A percentile compares a stretch with the other conserved stretches of the same genome.
Evolutionary conservation across 768 basidiomycete genomes (phyloP).

Genomic region (Amanita fuliginea): DNA sequence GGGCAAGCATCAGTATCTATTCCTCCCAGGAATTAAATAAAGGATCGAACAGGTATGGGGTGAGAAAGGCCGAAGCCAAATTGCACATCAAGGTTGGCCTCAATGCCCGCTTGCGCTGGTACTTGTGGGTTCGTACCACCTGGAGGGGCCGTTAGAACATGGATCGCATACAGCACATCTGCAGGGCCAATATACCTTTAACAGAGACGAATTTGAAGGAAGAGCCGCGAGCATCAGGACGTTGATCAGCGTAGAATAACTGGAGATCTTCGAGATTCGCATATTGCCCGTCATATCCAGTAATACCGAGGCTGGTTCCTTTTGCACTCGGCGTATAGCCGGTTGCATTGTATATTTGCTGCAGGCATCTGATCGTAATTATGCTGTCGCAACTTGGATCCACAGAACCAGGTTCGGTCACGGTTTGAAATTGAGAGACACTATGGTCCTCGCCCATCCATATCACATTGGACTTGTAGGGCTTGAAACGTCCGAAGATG

Average conservation of each 20-base stretch:
- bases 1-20: slow-evolving; percentile 7
- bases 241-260: slow-evolving; percentile 33
- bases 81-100: slow-evolving; percentile 56
- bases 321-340: slow-evolving; percentile 31
- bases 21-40: neutral
- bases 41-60: slow-evolving; percentile 35
- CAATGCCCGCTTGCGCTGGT: slow-evolving; percentile 35
- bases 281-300: slow-evolving; percentile 41
- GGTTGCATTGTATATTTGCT: slow-evolving; percentile 41
- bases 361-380: slow-evolving; percentile 42
- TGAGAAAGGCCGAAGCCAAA: slow-evolving; percentile 50
- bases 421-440: slow-evolving; percentile 14
- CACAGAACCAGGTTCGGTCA: slow-evolving; percentile 23
- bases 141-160: slow-evolving; percentile 14
- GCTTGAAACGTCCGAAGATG: slow-evolving; percentile 44
- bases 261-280: slow-evolving; percentile 41
- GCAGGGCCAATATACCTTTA: slow-evolving; percentile 25
- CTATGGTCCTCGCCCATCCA: slow-evolving; percentile 11
- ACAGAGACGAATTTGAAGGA: slow-evolving; percentile 46
- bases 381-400: slow-evolving; percentile 37
- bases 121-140: slow-evolving; percentile 52
- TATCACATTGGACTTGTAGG: slow-evolving; percentile 30
- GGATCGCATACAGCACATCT: neutral
- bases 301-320: slow-evolving; percentile 40
- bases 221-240: slow-evolving; percentile 34